phyloP scores from a whole-genome alignment of 2,329 filamentous ascomycete genomes.

The Tricladium varicosporioides region DNA sequence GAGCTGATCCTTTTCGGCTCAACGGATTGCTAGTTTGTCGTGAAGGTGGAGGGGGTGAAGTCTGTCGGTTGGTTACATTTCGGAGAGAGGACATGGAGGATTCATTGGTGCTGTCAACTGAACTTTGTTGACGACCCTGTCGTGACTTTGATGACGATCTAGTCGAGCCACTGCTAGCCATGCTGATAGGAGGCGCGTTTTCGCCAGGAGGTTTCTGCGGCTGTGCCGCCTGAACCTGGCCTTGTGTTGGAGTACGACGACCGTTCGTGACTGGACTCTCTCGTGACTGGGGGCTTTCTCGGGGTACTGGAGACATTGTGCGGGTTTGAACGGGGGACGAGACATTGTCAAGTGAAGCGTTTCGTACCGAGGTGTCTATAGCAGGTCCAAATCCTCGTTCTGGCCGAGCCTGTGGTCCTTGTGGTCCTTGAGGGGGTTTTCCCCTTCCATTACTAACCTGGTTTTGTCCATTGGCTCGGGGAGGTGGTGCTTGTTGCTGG shows the following conservation, averaged over 20 bases:
- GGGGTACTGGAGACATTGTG: slow-evolving; percentile 30
- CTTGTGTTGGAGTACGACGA: slow-evolving; percentile 58
- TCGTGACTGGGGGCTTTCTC: slow-evolving; percentile 40
- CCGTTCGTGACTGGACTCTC: slow-evolving; percentile 58
- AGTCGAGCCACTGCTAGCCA: slow-evolving; percentile 15
- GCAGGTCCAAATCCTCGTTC: slow-evolving; percentile 31
- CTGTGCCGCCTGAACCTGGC: slow-evolving; percentile 37
- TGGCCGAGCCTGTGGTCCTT: slow-evolving; percentile 20
- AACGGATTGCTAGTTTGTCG: slow-evolving; percentile 60
- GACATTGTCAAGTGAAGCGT: slow-evolving; percentile 45
- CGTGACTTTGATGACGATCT: slow-evolving; percentile 49
- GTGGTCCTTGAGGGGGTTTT: slow-evolving; percentile 12
- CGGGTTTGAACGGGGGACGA: slow-evolving; percentile 38
- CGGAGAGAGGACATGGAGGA: slow-evolving; percentile 41
- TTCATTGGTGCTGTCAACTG: slow-evolving; percentile 68
- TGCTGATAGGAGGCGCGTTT: slow-evolving; percentile 26
- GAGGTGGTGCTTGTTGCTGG: slow-evolving; percentile 59
- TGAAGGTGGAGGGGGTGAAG: slow-evolving; percentile 58
- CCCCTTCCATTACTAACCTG: slow-evolving; percentile 21
- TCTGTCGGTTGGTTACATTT: slow-evolving; percentile 43
- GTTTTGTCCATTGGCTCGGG: slow-evolving; percentile 32
- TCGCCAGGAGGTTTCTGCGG: slow-evolving; percentile 34
- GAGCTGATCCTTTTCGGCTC: slow-evolving; percentile 56
- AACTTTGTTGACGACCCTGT: slow-evolving; percentile 59
- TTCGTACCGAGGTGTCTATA: slow-evolving; percentile 36